These are phyloP conservation scores for Gloeopeniophorella convolvens DNA, from an alignment of 768 basidiomycete species.

Conservation along the genomic window DNA sequence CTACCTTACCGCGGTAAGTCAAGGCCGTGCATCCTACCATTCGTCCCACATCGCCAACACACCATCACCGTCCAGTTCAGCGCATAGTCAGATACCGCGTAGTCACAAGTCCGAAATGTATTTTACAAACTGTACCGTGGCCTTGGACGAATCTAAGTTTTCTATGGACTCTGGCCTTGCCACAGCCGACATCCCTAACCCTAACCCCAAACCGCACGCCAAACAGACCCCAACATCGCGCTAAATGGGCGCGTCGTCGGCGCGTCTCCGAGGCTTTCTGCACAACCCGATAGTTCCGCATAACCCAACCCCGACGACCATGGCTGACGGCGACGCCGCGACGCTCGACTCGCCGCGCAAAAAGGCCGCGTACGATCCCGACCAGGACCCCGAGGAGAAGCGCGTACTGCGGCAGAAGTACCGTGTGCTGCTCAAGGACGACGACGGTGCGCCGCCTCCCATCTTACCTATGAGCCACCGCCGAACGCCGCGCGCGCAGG, in stretches of 20 bases:
- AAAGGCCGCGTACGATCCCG: conserved; percentile 63
- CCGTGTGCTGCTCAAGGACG: conserved; percentile 51
- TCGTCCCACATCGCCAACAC: not conserved
- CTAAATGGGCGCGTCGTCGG: not conserved
- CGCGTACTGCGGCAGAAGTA: conserved; percentile 69
- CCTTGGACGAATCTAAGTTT: too few species aligned
- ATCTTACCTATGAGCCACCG: too few species aligned
- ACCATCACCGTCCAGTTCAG: conserved; percentile 19
- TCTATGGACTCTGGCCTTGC: too few species aligned
- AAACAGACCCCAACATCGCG: too few species aligned
- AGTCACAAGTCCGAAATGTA: conserved; percentile 13
- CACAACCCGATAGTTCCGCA: not conserved
- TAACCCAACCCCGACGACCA: not conserved
- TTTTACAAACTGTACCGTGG: conserved; percentile 11
- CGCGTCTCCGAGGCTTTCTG: too few species aligned
- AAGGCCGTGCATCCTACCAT: not conserved
- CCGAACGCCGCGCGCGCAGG: too few species aligned
- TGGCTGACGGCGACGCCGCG: conserved; percentile 15
- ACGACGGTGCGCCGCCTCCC: conserved; percentile 2
- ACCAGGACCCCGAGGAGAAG: conserved; percentile 78
- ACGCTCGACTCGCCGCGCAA: conserved; percentile 14
- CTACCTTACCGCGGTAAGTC: conserved; percentile 80
- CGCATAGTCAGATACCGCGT: conserved; percentile 17
- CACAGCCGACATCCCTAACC: too few species aligned
- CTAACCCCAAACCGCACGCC: conserved; percentile 10